Evolutionary conservation across 345 rosid species (phyloP), one percentile per base, ranked within the genome.

Genomic region (Ailanthus altissimus): DNA sequence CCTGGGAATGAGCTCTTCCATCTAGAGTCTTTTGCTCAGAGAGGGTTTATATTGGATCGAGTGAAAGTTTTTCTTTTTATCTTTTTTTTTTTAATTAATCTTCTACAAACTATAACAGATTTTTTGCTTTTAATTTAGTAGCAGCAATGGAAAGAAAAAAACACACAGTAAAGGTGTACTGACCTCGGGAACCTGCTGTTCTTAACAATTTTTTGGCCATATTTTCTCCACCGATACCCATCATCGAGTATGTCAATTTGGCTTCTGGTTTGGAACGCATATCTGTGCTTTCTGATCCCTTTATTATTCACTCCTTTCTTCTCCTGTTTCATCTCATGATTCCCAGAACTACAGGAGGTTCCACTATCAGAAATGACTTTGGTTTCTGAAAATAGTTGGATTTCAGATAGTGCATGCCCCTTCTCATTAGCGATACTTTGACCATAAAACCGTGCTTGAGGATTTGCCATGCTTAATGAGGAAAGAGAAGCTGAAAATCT

Each of bases 171-270:
- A 54, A n/a, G 11, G 25, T 1, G 16, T 15, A 45, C 43, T 76
- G 16, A 86, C 89, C 89, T 84, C 5, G 89, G 89, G 66, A 82
- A 86, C 40, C 75, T 86, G 23, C 68, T 68, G 54, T 81, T 75
- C 79, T 86, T 86, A 0, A 86, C 87, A 0, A 59, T 73, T 70
- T 86, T 86, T 43, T 86, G 89, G 0, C 89, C 89, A 73, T 87
- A 83, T 79, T 86, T 84, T 78, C 89, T 84, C 87, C 89, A 86
- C 49, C 89, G 73, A 77, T 86, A 86, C 0, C 89, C 88, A 81
- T 87, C 88, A 79, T 87, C 89, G 7, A 87, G 83, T 53, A 87
- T 81, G 50, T 87, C 89, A 79, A 87, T 81, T 36, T 74, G 83
- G 54, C 86, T 87, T 43, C 81, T 83, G 16, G 89, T 87, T 73